These are phyloP conservation scores for Globisporangium orthogonon DNA, from an alignment of 352 stramenopile genomes.

Conservation along the genomic window DNA sequence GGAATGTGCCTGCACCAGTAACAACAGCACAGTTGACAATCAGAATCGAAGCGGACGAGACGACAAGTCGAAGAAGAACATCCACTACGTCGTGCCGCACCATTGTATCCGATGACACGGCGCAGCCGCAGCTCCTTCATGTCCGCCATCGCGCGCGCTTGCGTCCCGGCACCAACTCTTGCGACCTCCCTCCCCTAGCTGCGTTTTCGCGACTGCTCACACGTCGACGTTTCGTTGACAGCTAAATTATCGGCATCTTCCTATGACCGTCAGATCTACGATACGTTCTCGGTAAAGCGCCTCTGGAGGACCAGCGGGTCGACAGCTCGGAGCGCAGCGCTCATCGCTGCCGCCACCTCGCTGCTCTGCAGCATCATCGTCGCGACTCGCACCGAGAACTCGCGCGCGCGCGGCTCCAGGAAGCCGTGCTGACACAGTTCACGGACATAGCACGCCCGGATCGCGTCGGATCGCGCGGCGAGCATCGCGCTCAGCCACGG, in stretches of 20 bases:
- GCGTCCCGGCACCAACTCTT: too few species aligned
- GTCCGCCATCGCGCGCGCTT: conserved; percentile 37
- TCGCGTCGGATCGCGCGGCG: conserved; percentile 9
- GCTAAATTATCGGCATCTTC: too few species aligned
- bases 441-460: conserved; percentile 21
- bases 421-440: conserved; percentile 28
- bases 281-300: conserved; percentile 15
- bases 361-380: conserved; percentile 23
- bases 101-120: conserved; percentile 80
- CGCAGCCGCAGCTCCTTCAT: conserved; percentile 68
- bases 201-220: too few species aligned
- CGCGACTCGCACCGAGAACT: conserved; percentile 32
- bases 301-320: conserved; percentile 25
- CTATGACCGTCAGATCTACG: too few species aligned
- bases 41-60: too few species aligned
- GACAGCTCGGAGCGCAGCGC: conserved; percentile 16
- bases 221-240: too few species aligned
- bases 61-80: too few species aligned
- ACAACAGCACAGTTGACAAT: too few species aligned
- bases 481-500: conserved; percentile 14
- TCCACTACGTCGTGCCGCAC: conserved; percentile 12
- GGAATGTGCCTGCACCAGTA: conserved; percentile 28
- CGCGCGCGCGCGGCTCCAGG: conserved; percentile 25
- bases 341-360: conserved; percentile 12
- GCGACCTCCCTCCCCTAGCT: too few species aligned